Evolutionary conservation across 1,139 yeast species (phyloP), one percentile per base, ranked within the genome.

Genomic region (Zhuliangozyma parablackwelliae): DNA sequence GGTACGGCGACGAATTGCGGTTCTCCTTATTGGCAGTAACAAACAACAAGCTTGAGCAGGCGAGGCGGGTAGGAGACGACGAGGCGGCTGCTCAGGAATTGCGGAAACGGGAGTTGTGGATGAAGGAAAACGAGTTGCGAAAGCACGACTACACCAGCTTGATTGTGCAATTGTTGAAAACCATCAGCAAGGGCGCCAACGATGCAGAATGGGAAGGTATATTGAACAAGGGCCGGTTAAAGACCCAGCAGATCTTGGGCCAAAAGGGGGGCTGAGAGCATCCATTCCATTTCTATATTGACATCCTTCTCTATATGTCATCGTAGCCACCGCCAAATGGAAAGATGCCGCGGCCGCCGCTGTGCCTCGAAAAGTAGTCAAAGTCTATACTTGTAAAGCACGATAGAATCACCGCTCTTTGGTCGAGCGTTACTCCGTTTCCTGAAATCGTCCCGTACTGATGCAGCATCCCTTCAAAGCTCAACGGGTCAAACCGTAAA

Each of bases 331-430:
- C 59, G 10, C 67, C 67, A 44, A 71, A 63, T 21, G 63, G 47
- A 33, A 73, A 56, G 10, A 45, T 37, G 3, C 72, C 71, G 16
- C 74, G 69, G 23, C 74, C 70, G 39, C 83, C 68, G 26, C 94
- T 82, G 56, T 88, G 96, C 54, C 96, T 73, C 13, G 95, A 87
- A 57, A 92, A 92, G 62, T 89, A 92, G 59, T 92, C 98, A 57
- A 88, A 92, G 59, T 92, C 98, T 44, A 92, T 83, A 47, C 95
- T 83, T 3, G 92, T 82, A 0, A 97, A 95, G 45, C 85, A 84
- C 0, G 90, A 95, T 39, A 92, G 66, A 56, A 92, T 57, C 2
- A 90, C 79, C 0, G 97, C 96, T 46, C 96, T 74, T 59, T 92
- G 88, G 52, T 85, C 95, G 33, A 88, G 62, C 2, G 84, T 76